Conservation (phyloP, 352 stramenopile genomes). For the Phytophthora chlamydospora region DNA sequence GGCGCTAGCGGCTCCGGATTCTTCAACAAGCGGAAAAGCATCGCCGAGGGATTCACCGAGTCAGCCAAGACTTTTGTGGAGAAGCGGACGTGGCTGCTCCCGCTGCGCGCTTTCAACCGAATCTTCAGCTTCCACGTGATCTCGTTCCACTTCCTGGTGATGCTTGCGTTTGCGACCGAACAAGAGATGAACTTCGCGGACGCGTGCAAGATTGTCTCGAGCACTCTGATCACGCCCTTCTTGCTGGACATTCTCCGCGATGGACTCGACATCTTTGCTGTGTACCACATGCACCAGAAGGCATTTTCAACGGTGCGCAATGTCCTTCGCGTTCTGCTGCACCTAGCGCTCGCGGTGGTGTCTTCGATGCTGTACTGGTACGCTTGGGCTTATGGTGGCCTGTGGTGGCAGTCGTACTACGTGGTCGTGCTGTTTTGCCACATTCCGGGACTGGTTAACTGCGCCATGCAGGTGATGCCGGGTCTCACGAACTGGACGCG, state of each 20-base stretch:
- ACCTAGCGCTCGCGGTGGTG: conserved; percentile 63
- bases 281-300: conserved; percentile 66
- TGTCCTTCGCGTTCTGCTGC: conserved; percentile 82
- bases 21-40: conserved; percentile 73
- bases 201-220: conserved; percentile 88
- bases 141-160: conserved; percentile 95
- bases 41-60: conserved; percentile 89
- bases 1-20: conserved; percentile 28
- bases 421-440: conserved; percentile 58
- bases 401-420: conserved; percentile 79
- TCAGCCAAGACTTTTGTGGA: conserved; percentile 98
- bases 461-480: conserved; percentile 77
- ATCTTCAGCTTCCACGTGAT: conserved; percentile 98
- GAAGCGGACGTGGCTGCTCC: conserved; percentile 96
- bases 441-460: conserved; percentile 74
- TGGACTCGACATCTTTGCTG: conserved; percentile 91
- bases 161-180: conserved; percentile 92
- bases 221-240: conserved; percentile 92
- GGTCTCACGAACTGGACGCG: conserved; percentile 85
- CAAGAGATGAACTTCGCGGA: conserved; percentile 92
- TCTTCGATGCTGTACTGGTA: conserved; percentile 86
- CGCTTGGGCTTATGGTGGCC: conserved; percentile 62
- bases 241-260: conserved; percentile 90
- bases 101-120: conserved; percentile 94
- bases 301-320: conserved; percentile 81